These are phyloP conservation scores for Lepidium sativum DNA, from an alignment of 345 rosid species.

Conservation along the genomic window DNA sequence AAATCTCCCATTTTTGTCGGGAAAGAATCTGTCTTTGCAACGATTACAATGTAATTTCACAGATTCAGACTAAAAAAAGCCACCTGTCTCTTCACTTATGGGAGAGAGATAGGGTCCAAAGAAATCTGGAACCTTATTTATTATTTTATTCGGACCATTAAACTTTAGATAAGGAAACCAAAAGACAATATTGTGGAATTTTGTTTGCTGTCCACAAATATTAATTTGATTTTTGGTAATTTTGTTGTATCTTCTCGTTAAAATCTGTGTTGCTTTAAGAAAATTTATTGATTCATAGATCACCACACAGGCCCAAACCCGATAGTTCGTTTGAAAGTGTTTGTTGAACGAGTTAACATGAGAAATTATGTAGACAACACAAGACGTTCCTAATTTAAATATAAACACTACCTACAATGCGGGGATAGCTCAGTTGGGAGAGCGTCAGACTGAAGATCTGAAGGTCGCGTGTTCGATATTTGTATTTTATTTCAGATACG, in stretches of 20 bases:
- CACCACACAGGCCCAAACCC: too few relatives aligned
- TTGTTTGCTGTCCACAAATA: too few relatives aligned
- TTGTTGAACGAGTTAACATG: too few relatives aligned
- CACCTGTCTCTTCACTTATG: constrained; percentile 11
- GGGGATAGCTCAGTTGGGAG: constrained; percentile 99
- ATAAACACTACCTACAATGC: not conserved
- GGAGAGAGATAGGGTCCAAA: constrained; percentile 15
- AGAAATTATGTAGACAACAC: too few relatives aligned
- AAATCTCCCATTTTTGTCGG: constrained; percentile 13
- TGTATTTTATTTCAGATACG: too few relatives aligned
- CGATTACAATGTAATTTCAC: not conserved
- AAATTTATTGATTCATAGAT: too few relatives aligned
- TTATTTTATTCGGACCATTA: constrained; percentile 2
- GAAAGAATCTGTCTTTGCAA: constrained; percentile 3
- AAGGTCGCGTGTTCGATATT: constrained; percentile 71
- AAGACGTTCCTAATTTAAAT: too few relatives aligned
- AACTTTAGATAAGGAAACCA: constrained; percentile 5
- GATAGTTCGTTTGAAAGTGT: too few relatives aligned
- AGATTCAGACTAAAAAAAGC: constrained; percentile 1
- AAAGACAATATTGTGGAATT: not conserved
- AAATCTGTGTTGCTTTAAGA: too few relatives aligned
- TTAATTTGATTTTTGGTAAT: too few relatives aligned
- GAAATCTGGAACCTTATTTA: not conserved
- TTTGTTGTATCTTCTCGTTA: too few relatives aligned
- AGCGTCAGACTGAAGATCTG: constrained; percentile 85